Percentiles rank a stretch among this genome's conserved stretches.
phyloP scores from a whole-genome alignment of 768 basidiomycete species.

The Saitozyma podzolica region DNA sequence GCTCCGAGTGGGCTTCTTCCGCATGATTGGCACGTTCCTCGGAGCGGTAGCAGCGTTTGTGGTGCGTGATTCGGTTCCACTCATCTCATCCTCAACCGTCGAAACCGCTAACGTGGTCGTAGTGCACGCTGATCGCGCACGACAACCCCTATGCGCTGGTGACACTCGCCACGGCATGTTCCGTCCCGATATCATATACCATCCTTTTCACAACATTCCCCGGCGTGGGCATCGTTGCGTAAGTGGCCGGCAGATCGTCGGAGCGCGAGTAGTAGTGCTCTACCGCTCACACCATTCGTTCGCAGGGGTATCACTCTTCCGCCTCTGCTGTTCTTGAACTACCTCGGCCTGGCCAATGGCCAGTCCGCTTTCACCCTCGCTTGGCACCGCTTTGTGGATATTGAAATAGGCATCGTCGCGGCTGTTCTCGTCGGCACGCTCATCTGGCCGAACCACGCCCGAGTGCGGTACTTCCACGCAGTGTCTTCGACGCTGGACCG shows the following conservation, averaged over 20 bases:
- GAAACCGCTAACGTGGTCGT: background rate
- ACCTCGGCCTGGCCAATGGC: slow-evolving; percentile 33
- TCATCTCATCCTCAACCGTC: background rate
- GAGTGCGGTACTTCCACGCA: slow-evolving; percentile 44
- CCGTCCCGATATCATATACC: slow-evolving; percentile 45
- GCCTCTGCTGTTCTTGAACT: slow-evolving; percentile 50
- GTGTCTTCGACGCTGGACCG: slow-evolving; percentile 40
- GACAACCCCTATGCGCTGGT: slow-evolving; percentile 49
- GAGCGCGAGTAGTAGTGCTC: background rate
- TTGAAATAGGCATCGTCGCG: slow-evolving; percentile 49
- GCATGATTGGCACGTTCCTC: slow-evolving; percentile 47
- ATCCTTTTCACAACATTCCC: slow-evolving; percentile 46
- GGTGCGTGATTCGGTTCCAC: slow-evolving; percentile 23
- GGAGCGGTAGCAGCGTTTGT: slow-evolving; percentile 49
- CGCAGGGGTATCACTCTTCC: slow-evolving; percentile 51
- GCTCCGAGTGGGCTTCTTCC: slow-evolving; percentile 44
- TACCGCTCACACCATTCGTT: background rate
- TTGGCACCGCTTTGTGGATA: slow-evolving; percentile 43
- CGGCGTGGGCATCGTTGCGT: slow-evolving; percentile 31
- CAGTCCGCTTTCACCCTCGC: slow-evolving; percentile 39
- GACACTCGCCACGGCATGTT: slow-evolving; percentile 40
- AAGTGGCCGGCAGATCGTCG: slow-evolving; percentile 6
- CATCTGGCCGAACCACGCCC: slow-evolving; percentile 50
- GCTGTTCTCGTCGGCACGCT: slow-evolving; percentile 48
- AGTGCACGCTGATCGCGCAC: slow-evolving; percentile 45